Base-by-base conservation (phyloP, 257 asterid genomes). In the Nicotiana tomentosiformis region DNA sequence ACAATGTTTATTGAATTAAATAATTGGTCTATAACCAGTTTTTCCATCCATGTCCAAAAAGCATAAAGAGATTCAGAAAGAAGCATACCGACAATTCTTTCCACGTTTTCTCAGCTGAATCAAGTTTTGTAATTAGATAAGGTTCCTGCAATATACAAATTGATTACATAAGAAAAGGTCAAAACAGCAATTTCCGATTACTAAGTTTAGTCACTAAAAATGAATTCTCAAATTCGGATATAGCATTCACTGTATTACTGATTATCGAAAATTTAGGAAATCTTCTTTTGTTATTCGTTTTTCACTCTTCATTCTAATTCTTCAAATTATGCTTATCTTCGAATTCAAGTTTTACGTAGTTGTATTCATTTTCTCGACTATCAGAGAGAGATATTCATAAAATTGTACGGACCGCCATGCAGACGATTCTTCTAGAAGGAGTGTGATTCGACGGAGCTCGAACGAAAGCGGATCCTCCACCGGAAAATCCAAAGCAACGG, bases 81-180 rank as follows among this genome's bases (percentile, higher is more conserved):
- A 84, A 4, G 60, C 90, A 60, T 91, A 96, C 99, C 97, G 99
- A 94, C 85, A 96, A 87, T 62, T 96, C 98, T 83, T 90, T 93
- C 98, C 98, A 96, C 58, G 98, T 96, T 89, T 87, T 93, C 92
- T 94, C 98, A 12, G 98, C 97, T 29, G 98, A 96, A 83, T 94
- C 99, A 89, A 96, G 77, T 89, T 96, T 96, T 57, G 94, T 82
- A 86, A 96, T 93, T 61, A 96, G 70, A 86, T 94, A 91, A 37
- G 98, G 98, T 85, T 96, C 97, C 99, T 96, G 81, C 89, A 91
- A 77, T 85, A 89, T 55, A 83, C 86, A 57, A 33, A 53, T 7
- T 17, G 33, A 5, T 14, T n/a, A 76, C 17, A 82, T 26, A 16
- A 55, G 32, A 20, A n/a, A 61, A 16, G 60, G 23, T 29, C 18